Evolutionary conservation across 371 early-diverging fungal genomes (phyloP).

Genomic region (Rhizopus stolonifer): DNA sequence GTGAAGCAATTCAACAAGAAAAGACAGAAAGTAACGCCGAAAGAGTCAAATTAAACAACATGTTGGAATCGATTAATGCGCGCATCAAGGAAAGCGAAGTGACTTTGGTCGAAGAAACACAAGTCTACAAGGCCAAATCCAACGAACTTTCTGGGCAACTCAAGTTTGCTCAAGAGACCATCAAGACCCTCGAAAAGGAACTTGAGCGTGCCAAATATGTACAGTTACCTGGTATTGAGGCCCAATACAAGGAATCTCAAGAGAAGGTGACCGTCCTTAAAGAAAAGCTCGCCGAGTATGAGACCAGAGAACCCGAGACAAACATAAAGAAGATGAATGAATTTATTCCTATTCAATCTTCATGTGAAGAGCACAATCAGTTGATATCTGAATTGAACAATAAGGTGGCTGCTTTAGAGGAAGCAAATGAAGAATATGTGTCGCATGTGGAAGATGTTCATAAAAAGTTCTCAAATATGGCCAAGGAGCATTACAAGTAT

Average conservation of each 20-base stretch:
- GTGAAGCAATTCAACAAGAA: neutral
- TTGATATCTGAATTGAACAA: conserved; percentile 10
- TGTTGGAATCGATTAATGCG: conserved; percentile 8
- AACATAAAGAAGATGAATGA: neutral
- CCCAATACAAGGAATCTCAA: conserved; percentile 12
- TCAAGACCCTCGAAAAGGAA: conserved; percentile 11
- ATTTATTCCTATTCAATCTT: neutral
- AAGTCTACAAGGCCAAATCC: conserved; percentile 4
- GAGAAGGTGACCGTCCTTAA: conserved; percentile 9
- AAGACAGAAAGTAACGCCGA: neutral
- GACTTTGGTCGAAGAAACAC: neutral
- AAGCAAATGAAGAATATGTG: conserved; percentile 9
- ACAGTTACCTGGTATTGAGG: conserved; percentile 5
- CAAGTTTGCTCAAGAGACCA: conserved; percentile 1
- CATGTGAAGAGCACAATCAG: conserved; percentile 13
- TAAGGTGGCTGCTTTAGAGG: conserved; percentile 14
- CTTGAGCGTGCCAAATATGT: conserved; percentile 9
- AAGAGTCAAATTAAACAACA: conserved; percentile 1
- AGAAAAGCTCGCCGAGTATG: conserved; percentile 5
- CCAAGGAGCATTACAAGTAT: conserved; percentile 2
- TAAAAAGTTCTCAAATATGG: neutral
- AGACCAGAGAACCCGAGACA: conserved; percentile 10
- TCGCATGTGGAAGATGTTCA: conserved; percentile 1
- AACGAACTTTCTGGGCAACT: conserved; percentile 11
- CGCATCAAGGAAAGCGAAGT: conserved; percentile 7